Conservation (phyloP, 1,284 basidiomycete species). For the Bondarzewia mesenterica region DNA sequence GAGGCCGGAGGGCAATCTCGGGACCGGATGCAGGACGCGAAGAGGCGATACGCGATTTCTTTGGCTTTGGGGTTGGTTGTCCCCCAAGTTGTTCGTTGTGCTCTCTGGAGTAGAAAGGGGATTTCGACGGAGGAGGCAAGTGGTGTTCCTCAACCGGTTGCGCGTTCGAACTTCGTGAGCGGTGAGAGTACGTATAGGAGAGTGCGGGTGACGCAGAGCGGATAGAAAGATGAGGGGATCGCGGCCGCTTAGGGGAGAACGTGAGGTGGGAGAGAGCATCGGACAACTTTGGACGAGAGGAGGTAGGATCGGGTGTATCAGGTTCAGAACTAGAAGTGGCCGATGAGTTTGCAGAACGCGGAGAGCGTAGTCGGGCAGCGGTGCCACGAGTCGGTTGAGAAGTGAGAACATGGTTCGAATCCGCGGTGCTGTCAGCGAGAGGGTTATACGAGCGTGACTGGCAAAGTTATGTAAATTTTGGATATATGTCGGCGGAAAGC, state of each 20-base stretch:
- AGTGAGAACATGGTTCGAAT: conserved; percentile 54
- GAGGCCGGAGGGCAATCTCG: conserved; percentile 44
- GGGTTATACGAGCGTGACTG: conserved; percentile 34
- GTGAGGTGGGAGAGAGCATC: conserved; percentile 57
- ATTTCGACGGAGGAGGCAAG: background rate
- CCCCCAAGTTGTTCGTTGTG: conserved; percentile 5
- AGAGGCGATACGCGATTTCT: conserved; percentile 8
- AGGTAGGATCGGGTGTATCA: conserved; percentile 21
- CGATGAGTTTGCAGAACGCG: conserved; percentile 30
- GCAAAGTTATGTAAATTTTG: background rate
- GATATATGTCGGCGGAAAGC: background rate
- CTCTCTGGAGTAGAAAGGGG: background rate
- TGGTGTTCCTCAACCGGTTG: background rate
- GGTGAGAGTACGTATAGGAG: background rate
- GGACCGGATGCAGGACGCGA: conserved; percentile 29
- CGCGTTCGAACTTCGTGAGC: background rate
- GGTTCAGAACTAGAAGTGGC: conserved; percentile 40
- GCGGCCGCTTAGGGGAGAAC: conserved; percentile 65
- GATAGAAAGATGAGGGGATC: conserved; percentile 18
- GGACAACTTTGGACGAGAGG: conserved; percentile 48
- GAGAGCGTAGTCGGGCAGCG: conserved; percentile 27
- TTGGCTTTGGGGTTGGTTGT: conserved; percentile 12
- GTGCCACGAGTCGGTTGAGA: conserved; percentile 36
- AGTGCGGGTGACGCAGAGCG: conserved; percentile 8
- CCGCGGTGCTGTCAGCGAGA: conserved; percentile 49